phyloP scores from a whole-genome alignment of 179 eudicot species.

The Beta corolliflora region DNA sequence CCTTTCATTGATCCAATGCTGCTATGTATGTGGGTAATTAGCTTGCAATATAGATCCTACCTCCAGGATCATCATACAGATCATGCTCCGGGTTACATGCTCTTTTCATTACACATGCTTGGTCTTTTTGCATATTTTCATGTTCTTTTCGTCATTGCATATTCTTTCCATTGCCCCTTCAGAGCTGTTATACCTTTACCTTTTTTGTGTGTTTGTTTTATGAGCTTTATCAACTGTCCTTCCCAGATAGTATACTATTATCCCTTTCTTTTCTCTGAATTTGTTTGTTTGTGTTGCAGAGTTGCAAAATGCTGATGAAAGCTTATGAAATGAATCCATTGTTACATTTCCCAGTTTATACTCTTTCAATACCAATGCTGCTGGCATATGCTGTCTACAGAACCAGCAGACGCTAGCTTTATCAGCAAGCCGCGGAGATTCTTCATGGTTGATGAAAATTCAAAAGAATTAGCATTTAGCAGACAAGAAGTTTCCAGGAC shows the following conservation, averaged over 20 bases:
- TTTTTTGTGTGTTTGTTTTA: background rate
- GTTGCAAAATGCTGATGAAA: slow-evolving; percentile 61
- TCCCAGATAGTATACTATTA: background rate
- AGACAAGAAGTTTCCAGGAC: background rate
- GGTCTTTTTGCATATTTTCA: too few species aligned
- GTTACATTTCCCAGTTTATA: slow-evolving; percentile 70
- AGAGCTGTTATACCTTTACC: background rate
- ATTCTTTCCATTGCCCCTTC: background rate
- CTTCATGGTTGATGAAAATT: background rate
- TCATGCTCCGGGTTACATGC: too few species aligned
- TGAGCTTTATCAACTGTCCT: background rate
- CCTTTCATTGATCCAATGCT: background rate
- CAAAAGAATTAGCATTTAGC: background rate
- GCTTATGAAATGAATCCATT: slow-evolving; percentile 89
- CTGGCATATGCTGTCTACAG: slow-evolving; percentile 61
- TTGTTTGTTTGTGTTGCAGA: slow-evolving; percentile 46
- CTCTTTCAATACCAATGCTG: slow-evolving; percentile 64
- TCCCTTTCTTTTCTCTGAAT: background rate
- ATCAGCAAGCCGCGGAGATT: background rate
- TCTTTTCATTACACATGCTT: too few species aligned
- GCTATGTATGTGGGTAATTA: background rate
- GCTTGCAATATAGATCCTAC: background rate
- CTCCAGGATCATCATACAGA: too few species aligned
- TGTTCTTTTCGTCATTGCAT: too few species aligned
- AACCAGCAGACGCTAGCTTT: slow-evolving; percentile 45